Conservation (phyloP, 2,329 filamentous ascomycete genomes). For the Arthrobotrys pseudoclavata region DNA sequence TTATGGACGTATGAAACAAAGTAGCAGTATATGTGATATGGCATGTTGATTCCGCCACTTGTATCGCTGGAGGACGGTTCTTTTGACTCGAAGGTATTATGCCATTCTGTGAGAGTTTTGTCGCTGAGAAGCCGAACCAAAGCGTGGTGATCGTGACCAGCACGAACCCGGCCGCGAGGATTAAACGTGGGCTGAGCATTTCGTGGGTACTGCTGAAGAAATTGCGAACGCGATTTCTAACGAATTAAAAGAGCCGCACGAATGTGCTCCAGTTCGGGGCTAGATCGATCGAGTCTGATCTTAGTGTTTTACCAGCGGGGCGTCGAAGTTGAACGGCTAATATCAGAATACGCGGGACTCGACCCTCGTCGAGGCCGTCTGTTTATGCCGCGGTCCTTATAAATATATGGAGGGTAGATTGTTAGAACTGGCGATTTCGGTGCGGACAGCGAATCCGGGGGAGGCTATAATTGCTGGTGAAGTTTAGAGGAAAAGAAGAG, state of each 20-base stretch:
- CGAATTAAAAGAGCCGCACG: not conserved
- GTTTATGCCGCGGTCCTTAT: not conserved
- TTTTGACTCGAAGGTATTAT: slow-evolving; percentile 22
- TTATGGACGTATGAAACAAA: slow-evolving; percentile 41
- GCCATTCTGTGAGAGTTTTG: slow-evolving; percentile 24
- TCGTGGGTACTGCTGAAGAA: not conserved
- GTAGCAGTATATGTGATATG: slow-evolving; percentile 37
- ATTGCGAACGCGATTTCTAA: not conserved
- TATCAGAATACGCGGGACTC: not conserved
- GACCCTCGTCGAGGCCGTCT: not conserved
- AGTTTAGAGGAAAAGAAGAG: slow-evolving; percentile 20
- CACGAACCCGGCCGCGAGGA: slow-evolving; percentile 48
- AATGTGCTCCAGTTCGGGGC: not conserved
- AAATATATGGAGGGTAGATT: not conserved
- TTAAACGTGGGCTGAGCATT: slow-evolving; percentile 49
- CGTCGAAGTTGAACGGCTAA: not conserved
- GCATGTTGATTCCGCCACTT: slow-evolving; percentile 42
- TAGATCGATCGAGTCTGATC: not conserved
- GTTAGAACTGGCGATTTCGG: not conserved
- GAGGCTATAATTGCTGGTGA: slow-evolving; percentile 27
- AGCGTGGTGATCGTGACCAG: slow-evolving; percentile 54
- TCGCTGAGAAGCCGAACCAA: slow-evolving; percentile 56
- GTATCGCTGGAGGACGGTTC: slow-evolving; percentile 33
- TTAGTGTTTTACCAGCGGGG: not conserved
- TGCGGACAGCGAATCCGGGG: not conserved